Evolutionary conservation across 108 stramenopile genomes (phyloP), one percentile per base, ranked within the genome.

Genomic region (Hondaea fermentalgiana): DNA sequence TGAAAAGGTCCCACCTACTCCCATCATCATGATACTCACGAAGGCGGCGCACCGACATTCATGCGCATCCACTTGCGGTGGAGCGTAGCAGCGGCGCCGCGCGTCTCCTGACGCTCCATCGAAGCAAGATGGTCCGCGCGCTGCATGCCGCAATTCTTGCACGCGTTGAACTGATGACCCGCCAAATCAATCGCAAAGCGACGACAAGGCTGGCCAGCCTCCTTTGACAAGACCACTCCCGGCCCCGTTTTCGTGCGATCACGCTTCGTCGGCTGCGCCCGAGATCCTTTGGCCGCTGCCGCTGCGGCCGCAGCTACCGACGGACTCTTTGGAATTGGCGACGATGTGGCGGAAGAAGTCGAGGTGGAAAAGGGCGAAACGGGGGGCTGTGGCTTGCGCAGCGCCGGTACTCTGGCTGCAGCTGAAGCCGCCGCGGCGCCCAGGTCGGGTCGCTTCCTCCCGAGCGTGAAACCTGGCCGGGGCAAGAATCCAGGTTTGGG

Each of bases 141-240:
- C 72, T 51, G 72, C 23, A n/a, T 23, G 49, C 72, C 72, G 21
- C 72, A 83, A 21, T 83, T 83, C 72, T 83, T 83, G 72, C 72
- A 83, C 5, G 72, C 25, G 49, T 43, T 43, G 44, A 83, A 83
- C 0, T 83, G 42, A 28, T 28, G 28, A 5, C 47, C 72, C n/a
- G 21, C 21, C 44, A 83, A 21, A 21, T 83, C 49, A 5, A 83
- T 10, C 49, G 35, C 8, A 21, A 83, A 83, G 23, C 25, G 44
- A 14, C 49, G 72, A 43, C 72, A 83, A 21, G 60, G 29, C 35
- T 21, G 25, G 60, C 12, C 12, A 5, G 60, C 60, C 35, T 5
- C 19, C 29, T 64, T 64, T 59, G 17, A 59, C 21, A 19, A 19
- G 58, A 19, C 58, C 58, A 28, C 21, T 19, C 17, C 21, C 58